A percentile compares a stretch with the other conserved stretches of the same genome.
These are phyloP conservation scores for Inga oerstediana DNA, from an alignment of 306 rosid genomes.

Conservation along the genomic window DNA sequence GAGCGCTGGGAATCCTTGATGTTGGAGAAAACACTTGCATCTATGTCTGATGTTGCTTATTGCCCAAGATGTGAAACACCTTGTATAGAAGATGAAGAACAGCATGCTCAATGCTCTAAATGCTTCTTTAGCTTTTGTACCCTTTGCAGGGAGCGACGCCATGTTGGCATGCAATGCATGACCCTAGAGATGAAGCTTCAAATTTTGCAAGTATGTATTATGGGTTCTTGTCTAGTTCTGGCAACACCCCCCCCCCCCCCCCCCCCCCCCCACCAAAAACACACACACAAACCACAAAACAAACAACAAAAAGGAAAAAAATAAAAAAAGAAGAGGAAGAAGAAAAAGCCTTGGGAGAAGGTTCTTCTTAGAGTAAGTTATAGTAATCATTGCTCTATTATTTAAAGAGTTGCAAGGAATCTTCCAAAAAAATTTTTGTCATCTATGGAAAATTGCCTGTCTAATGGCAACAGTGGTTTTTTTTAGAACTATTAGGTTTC, in stretches of 20 bases:
- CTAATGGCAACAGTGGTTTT: not conserved
- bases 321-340: no score
- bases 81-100: conserved; percentile 81
- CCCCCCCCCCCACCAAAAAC: no score
- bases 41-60: conserved; percentile 78
- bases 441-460: not conserved
- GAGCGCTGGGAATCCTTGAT: conserved; percentile 84
- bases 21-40: conserved; percentile 73
- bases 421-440: not conserved
- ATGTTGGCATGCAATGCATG: conserved; percentile 80
- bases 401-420: conserved; percentile 3
- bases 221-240: conserved; percentile 4
- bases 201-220: conserved; percentile 64
- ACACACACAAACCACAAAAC: no score
- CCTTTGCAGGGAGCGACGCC: conserved; percentile 83
- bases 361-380: conserved; percentile 11
- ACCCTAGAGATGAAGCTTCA: conserved; percentile 70
- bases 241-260: no score
- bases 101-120: conserved; percentile 83
- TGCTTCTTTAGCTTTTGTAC: conserved; percentile 91
- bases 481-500: not conserved
- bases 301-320: no score
- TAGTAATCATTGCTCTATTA: conserved; percentile 12
- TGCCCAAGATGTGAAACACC: conserved; percentile 95
- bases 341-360: not conserved